Evolutionary conservation across 2,329 filamentous ascomycete genomes (phyloP), one percentile per base, ranked within the genome.

Genomic region (Monilinia fructicola): DNA sequence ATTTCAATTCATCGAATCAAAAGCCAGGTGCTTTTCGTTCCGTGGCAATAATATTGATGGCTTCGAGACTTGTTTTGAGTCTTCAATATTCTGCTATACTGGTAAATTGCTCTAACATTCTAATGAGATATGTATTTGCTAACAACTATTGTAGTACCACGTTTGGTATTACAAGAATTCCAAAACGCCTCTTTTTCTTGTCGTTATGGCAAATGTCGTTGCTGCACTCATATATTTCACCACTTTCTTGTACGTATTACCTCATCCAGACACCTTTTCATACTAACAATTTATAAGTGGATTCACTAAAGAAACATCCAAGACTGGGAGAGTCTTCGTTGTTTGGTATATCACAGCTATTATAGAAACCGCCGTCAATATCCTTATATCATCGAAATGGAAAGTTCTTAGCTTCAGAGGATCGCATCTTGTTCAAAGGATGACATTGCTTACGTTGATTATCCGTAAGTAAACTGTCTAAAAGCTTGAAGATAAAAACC

Each of bases 371-470:
- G 66, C 61, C 31, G 52, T 67, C 48, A 74, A 74, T 21, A 73
- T 74, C 52, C 55, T 48, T 0, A 60, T 74, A 12, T 70, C 71
- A 3, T 69, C 69, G 6, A 66, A 38, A 16, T 73, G 68, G 69
- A 69, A 73, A 40, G 71, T 71, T n/a, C 31, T 86, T 14, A 82
- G 81, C 56, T 85, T 87, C 73, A 82, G 85, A 73, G 79, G 83
- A 60, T 86, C 83, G 1, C 83, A 86, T 75, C 76, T 87, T 42
- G 84, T 85, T 69, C 82, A 85, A 71, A 79, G 85, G 31, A 84
- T 87, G 82, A 82, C 82, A 21, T 76, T 87, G 5, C 78, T 87
- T 23, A 87, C 84, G 0, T 77, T 87, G 46, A 86, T 87, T 62
- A 85, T 87, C 40, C 63, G 69, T 70, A 58, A 63, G 61, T 56